Base-by-base conservation (phyloP, 495 filamentous ascomycete genomes). In the Neurospora tetrasperma region DNA sequence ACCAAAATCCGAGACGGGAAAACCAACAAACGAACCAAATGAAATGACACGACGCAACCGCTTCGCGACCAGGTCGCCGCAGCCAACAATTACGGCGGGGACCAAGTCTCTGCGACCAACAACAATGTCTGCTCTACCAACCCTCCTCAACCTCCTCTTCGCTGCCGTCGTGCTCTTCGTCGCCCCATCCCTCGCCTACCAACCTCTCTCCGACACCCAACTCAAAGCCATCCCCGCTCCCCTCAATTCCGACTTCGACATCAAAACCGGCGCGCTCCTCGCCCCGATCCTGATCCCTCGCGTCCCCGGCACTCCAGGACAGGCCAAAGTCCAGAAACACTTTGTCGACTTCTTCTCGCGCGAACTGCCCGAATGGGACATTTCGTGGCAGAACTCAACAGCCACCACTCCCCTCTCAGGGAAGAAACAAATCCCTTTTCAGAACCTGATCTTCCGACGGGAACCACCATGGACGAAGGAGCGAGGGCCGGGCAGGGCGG, bases 351-450 rank as follows among this genome's bases (percentile, higher is more conserved):
- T 93, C 85, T 95, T 97, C 80, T 80, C 80, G 8, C 85, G 78
- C 18, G 80, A 86, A 42, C 86, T 98, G 2, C 94, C 93, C 3
- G 78, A 87, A 71, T 98, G 94, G 94, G 85, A 84, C 10, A 79
- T 97, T 27, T 83, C 88, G n/a, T 91, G 92, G 75, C 94, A 97
- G 71, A 97, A 97, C 79, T 93, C 91, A 4, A 93, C 92, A 0
- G 84, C 87, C 9, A 90, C 82, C 71, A 97, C 94, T 0, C 93
- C 94, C 0, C 81, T 86, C 0, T 89, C 90, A 0, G 85, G 88
- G 0, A 85, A 87, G 38, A 86, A 85, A 42, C 84, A 92, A 4
- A 78, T 97, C 1, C 93, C 93, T 0, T 97, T 98, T 77, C 82
- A 85, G 70, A 98, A 97, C 77, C 83, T 97, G 59, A 90, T 97